Evolutionary conservation across 2,329 filamentous ascomycete species (phyloP), one percentile per base, ranked within the genome.

Genomic region (Neofusicoccum laricinum): DNA sequence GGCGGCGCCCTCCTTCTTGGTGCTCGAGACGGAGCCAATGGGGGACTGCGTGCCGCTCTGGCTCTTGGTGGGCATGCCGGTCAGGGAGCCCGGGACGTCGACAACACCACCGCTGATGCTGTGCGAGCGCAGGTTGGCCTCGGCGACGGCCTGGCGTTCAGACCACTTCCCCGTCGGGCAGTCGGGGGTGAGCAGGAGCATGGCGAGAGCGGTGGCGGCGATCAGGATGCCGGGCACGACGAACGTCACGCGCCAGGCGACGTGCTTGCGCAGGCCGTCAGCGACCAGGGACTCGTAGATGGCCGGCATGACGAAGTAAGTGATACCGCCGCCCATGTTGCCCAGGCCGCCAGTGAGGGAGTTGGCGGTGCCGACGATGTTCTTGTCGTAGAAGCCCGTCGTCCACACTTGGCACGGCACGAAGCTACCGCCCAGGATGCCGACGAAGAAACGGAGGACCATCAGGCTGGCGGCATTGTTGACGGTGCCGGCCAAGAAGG

Each of bases 401-500:
- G 90, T 91, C 92, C 93, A 97, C 6, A 96, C 93, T 74, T 96
- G 92, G 75, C 92, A 96, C 12, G 91, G 91, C 0, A 94, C 91
- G 70, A 94, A 94, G 1, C 87, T 86, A 2, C 88, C 90, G 45
- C 91, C 91, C 0, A 94, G 85, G 48, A 94, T 89, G 66, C 90
- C 90, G 67, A 93, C 86, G 77, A 93, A 93, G 81, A 94, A 94
- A 49, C 91, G 86, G 53, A 90, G 84, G 19, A 85, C 78, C 69
- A 92, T 88, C n/a, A 94, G 84, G 8, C 90, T 88, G 4, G 77
- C 79, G 5, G 86, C 86, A 61, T 84, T 88, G 53, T 86, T 88
- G 43, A 93, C 87, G 1, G 92, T 87, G 5, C 92, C 92, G 0
- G 93, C 91, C 38, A 96, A 85, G 41, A 89, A 93, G 17, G 93